Conservation (phyloP, 2,329 filamentous ascomycete species). For the Zasmidium angulare region DNA sequence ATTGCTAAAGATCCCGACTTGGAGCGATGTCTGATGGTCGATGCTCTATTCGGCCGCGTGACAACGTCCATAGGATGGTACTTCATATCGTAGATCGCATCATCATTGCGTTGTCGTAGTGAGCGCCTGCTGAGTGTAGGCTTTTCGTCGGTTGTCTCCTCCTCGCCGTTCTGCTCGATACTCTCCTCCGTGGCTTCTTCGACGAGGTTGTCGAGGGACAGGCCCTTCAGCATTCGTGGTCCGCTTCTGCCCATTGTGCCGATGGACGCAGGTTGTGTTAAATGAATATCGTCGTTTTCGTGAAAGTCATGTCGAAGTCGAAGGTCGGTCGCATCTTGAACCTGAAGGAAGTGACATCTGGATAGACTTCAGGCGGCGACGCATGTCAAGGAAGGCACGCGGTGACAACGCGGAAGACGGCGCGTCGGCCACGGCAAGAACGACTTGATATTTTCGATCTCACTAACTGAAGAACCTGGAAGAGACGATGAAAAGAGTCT, state of each 20-base stretch:
- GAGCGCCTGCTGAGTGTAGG: constrained; percentile 18
- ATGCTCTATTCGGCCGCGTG: constrained; percentile 18
- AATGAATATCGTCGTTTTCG: too few species aligned
- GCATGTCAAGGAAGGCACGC: background rate
- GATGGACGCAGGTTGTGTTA: background rate
- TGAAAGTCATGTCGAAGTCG: too few species aligned
- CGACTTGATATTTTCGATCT: too few species aligned
- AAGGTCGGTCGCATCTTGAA: background rate
- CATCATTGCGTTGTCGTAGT: constrained; percentile 14
- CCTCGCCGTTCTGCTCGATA: constrained; percentile 8
- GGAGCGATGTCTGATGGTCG: constrained; percentile 12
- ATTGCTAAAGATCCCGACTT: constrained; percentile 10
- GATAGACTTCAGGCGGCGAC: background rate
- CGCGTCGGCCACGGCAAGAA: background rate
- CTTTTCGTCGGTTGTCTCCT: background rate
- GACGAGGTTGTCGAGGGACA: constrained; percentile 16
- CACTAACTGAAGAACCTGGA: too few species aligned
- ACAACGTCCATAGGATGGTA: constrained; percentile 30
- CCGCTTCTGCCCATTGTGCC: background rate
- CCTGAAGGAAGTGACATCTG: background rate
- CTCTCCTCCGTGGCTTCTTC: constrained; percentile 5
- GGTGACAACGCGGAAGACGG: background rate
- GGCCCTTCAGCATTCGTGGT: constrained; percentile 8
- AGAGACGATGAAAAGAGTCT: background rate
- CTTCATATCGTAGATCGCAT: constrained; percentile 21